Evolutionary conservation across 768 basidiomycete genomes (phyloP), one percentile per base, ranked within the genome.

Genomic region (Cyclocybe aegerita): DNA sequence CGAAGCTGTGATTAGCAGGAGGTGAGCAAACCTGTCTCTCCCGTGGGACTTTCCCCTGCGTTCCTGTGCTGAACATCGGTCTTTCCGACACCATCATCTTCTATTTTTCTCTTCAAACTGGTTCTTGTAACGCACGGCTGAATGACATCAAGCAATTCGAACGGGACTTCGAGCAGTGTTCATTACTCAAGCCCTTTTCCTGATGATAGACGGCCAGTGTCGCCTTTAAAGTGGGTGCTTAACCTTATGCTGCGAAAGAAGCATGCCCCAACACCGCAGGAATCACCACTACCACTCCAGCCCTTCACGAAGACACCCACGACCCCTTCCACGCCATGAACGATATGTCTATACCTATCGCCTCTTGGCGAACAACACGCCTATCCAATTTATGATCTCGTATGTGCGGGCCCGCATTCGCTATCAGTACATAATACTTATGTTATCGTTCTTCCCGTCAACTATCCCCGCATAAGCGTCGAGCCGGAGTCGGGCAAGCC

Each of bases 291-390:
- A 44, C 34, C 34, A 43, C 49, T 30, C 43, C 49, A 60, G 63
- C 47, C 41, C 59, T 39, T 53, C 57, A 11, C 55, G 64, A 49
- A 53, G 64, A 45, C 57, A 56, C 16, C 43, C 49, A 43, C 53
- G 59, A 46, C 59, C 63, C 17, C 61, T 62, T 11, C 63, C 64
- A 9, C 65, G 59, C 9, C 67, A 66, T 29, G 76, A 78, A 60
- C 71, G 75, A 39, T 80, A 77, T 59, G 54, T 79, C 12, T 85
- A 84, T 57, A 75, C 76, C 1, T 83, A 85, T 56, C 70, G 71
- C 47, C 62, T 85, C 43, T 52, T 67, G 2, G 76, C 71, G 23
- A 74, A 67, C 15, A 61, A 63, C 14, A 74, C 76, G 1, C 77
- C 77, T 4, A 47, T 81, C 33, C 71, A 78, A 39, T 76, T 85